phyloP scores from a whole-genome alignment of 345 rosid genomes.

The Sapria himalayana region DNA sequence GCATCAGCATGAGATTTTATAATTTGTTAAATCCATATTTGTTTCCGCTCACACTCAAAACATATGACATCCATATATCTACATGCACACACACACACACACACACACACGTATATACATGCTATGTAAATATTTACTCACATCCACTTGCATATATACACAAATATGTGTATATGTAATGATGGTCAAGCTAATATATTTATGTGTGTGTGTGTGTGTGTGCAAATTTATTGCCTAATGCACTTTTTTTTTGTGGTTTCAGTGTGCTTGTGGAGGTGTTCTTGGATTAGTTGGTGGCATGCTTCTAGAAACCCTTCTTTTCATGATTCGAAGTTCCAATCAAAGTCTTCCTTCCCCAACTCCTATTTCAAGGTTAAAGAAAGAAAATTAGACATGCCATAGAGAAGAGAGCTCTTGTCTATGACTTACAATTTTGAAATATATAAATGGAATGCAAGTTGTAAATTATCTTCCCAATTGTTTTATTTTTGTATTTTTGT shows the following conservation, averaged over 20 bases:
- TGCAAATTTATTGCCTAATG: background rate
- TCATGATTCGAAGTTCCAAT: slow-evolving; percentile 50
- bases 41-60: too few species aligned
- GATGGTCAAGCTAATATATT: background rate
- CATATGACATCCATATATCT: too few species aligned
- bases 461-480: too few species aligned
- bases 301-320: slow-evolving; percentile 82
- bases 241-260: slow-evolving; percentile 4
- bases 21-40: too few species aligned
- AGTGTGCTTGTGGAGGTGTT: slow-evolving; percentile 94
- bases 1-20: too few species aligned
- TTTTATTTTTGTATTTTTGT: too few species aligned
- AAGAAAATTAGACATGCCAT: slow-evolving; percentile 27
- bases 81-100: too few species aligned
- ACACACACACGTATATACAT: background rate
- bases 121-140: background rate
- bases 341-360: slow-evolving; percentile 18
- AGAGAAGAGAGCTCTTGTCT: background rate
- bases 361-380: slow-evolving; percentile 33
- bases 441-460: too few species aligned
- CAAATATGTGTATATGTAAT: background rate
- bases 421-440: too few species aligned
- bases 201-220: background rate
- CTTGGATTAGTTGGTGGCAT: slow-evolving; percentile 71
- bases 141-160: background rate